These are phyloP conservation scores for Leishmania braziliensis DNA, from an alignment of 208 protist species.

Conservation along the genomic window DNA sequence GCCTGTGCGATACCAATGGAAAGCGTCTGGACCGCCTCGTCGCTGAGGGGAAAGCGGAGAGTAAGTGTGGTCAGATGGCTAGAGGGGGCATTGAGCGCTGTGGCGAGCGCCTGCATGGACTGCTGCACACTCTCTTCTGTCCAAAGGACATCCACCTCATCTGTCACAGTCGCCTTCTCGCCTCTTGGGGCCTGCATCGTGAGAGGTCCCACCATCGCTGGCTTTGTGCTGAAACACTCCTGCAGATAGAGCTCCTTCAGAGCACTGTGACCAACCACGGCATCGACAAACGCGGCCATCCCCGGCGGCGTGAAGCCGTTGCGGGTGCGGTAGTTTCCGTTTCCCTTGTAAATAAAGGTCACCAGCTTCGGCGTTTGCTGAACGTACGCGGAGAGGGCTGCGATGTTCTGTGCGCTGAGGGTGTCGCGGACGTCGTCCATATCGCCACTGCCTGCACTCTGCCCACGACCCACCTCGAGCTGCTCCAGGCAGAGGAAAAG, in stretches of 20 bases:
- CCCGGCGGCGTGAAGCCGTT: conserved; percentile 44
- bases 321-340: conserved; percentile 45
- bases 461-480: conserved; percentile 48
- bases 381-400: conserved; percentile 32
- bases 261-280: conserved; percentile 28
- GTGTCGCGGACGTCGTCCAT: conserved; percentile 45
- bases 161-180: neutral
- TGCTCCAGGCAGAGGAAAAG: conserved; percentile 35
- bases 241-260: conserved; percentile 49
- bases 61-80: conserved; percentile 46
- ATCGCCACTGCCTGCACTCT: conserved; percentile 29
- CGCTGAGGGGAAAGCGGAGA: conserved; percentile 61
- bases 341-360: conserved; percentile 56
- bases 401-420: conserved; percentile 25
- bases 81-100: conserved; percentile 29
- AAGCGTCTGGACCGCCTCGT: conserved; percentile 45
- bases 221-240: conserved; percentile 57
- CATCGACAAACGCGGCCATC: conserved; percentile 33
- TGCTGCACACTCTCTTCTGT: conserved; percentile 22
- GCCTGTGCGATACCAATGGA: conserved; percentile 45
- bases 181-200: conserved; percentile 24
- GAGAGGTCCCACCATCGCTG: conserved; percentile 7
- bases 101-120: conserved; percentile 39
- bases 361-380: conserved; percentile 21
- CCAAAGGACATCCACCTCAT: conserved; percentile 20